Evolutionary conservation across 2,329 filamentous ascomycete genomes (phyloP), one percentile per base, ranked within the genome.

Genomic region (Monilinia aucupariae): DNA sequence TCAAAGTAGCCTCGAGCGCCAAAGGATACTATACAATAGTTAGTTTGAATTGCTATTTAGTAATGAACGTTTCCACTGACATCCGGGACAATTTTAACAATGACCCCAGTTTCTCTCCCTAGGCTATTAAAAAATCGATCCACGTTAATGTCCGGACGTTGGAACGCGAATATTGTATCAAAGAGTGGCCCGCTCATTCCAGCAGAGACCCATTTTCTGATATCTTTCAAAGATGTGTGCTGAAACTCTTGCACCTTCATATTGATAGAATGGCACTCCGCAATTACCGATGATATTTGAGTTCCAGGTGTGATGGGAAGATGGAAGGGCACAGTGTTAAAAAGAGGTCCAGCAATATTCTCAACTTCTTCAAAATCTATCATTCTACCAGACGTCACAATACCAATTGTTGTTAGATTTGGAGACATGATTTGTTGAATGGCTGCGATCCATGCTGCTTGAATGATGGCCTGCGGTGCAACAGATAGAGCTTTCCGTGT

Each of bases 301-400:
- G 81, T 77, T 0, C 74, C 71, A 0, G 73, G 66, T 8, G 75
- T 65, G 17, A 82, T 67, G 7, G 76, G 71, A 41, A 85, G 75
- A 61, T 83, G 80, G 72, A 89, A 91, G 0, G 92, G 91, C 1
- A 97, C 78, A 0, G 92, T 96, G 72, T 97, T 97, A 80, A 97
- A 96, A 25, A 97, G 77, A 0, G 93, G 92, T 0, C 92, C 93
- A 49, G 94, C 82, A 0, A 90, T 83, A 27, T 79, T 72, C 53
- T 92, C 88, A 2, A 86, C 82, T 2, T 79, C 79, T 9, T 87
- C 81, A 15, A 91, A 76, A 50, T 89, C 83, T 5, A 96, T 82
- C 0, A 85, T 83, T 64, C 92, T 82, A 0, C 92, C 93, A 8
- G 92, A 94, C 0, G 90, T 82, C 15, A 97, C 82, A 25, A 96